Percentiles rank a stretch among this genome's conserved stretches.
phyloP scores from a whole-genome alignment of 2,329 filamentous ascomycete genomes.

The Fusarium sp. region DNA sequence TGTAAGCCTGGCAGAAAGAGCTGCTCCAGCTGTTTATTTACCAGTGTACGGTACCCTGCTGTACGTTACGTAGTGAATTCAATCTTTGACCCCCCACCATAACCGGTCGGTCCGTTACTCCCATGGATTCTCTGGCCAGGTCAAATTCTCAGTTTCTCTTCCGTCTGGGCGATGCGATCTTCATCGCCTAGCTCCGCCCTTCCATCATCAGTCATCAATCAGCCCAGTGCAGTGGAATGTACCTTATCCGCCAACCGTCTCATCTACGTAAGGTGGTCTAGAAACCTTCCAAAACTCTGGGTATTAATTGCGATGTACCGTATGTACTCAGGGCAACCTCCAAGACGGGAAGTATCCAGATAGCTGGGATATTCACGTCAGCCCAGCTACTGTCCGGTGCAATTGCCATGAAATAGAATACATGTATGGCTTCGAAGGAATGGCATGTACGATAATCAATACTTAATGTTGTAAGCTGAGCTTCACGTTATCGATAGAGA shows the following conservation, averaged over 20 bases:
- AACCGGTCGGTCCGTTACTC: constrained; percentile 39
- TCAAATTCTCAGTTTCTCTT: constrained; percentile 7
- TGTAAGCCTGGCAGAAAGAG: constrained; percentile 10
- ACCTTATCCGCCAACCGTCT: constrained; percentile 7
- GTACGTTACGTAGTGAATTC: background rate
- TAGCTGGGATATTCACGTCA: constrained; percentile 7
- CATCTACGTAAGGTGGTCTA: background rate
- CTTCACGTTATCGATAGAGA: background rate
- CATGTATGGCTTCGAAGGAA: background rate
- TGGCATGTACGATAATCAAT: too few relatives aligned
- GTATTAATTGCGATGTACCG: background rate
- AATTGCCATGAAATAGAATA: background rate
- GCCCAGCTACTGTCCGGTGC: background rate
- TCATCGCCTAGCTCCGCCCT: constrained; percentile 5
- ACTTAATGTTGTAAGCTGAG: too few relatives aligned
- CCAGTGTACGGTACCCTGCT: constrained; percentile 15
- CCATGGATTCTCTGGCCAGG: background rate
- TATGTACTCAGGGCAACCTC: background rate
- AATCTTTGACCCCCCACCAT: constrained; percentile 17
- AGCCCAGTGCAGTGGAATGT: constrained; percentile 6
- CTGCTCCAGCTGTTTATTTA: background rate
- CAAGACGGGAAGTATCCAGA: constrained; percentile 21
- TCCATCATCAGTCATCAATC: constrained; percentile 7
- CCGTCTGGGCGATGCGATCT: constrained; percentile 9
- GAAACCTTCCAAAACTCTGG: background rate